These are phyloP conservation scores for Fusarium sp. DNA, from an alignment of 2,329 filamentous ascomycete species.

Conservation along the genomic window DNA sequence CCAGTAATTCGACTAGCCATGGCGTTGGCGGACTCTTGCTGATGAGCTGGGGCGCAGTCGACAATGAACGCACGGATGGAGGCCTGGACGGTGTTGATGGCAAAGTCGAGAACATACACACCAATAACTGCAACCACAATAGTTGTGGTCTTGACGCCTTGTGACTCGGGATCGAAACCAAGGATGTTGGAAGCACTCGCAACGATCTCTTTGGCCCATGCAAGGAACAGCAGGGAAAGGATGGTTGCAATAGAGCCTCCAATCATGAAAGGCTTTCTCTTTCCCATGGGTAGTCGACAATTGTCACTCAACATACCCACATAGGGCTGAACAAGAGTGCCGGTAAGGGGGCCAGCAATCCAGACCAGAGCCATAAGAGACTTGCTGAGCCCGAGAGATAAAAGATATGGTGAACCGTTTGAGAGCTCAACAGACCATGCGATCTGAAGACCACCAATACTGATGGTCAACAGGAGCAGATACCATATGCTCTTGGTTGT, in stretches of 20 bases:
- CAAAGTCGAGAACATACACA: slow-evolving; percentile 92
- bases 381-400: slow-evolving; percentile 85
- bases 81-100: slow-evolving; percentile 97
- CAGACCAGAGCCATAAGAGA: slow-evolving; percentile 85
- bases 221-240: slow-evolving; percentile 74
- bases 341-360: slow-evolving; percentile 84
- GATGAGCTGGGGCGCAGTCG: slow-evolving; percentile 90
- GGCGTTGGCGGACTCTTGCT: slow-evolving; percentile 93
- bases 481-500: slow-evolving; percentile 86
- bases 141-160: slow-evolving; percentile 71
- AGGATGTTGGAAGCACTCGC: slow-evolving; percentile 75
- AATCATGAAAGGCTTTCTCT: slow-evolving; percentile 84
- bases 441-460: slow-evolving; percentile 90
- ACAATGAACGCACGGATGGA: slow-evolving; percentile 92
- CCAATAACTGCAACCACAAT: slow-evolving; percentile 86
- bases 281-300: slow-evolving; percentile 79
- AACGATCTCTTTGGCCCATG: slow-evolving; percentile 81
- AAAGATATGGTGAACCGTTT: slow-evolving; percentile 86
- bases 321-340: slow-evolving; percentile 83
- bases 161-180: slow-evolving; percentile 74
- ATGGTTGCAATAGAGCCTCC: slow-evolving; percentile 76
- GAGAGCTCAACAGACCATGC: slow-evolving; percentile 96
- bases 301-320: slow-evolving; percentile 85
- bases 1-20: slow-evolving; percentile 92
- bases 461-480: slow-evolving; percentile 85